Percentiles rank a stretch among this genome's conserved stretches.
These are phyloP conservation scores for Tolypocladium guangdongense DNA, from an alignment of 2,329 filamentous ascomycete species.

Conservation along the genomic window DNA sequence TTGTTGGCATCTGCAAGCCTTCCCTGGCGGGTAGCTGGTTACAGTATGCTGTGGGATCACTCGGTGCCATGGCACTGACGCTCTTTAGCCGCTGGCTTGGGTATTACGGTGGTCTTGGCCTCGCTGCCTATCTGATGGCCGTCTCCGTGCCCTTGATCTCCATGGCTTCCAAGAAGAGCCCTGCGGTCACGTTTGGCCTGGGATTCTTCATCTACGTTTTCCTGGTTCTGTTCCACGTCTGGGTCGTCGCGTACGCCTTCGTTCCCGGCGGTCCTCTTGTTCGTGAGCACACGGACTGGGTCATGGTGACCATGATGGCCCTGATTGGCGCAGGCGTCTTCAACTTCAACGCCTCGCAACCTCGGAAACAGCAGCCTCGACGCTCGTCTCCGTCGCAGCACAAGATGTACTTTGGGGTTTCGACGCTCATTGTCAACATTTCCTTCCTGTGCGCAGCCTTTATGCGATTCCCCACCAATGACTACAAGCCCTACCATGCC, in stretches of 20 bases:
- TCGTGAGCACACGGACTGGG: conserved; percentile 89
- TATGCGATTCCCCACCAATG: conserved; percentile 81
- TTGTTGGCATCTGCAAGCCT: conserved; percentile 66
- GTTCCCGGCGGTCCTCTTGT: conserved; percentile 89
- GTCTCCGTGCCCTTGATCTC: conserved; percentile 64
- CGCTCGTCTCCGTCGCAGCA: conserved; percentile 27
- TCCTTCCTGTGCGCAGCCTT: conserved; percentile 74
- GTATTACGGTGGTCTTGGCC: conserved; percentile 69
- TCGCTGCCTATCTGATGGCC: conserved; percentile 74
- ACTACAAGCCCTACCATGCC: conserved; percentile 82
- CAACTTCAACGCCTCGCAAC: conserved; percentile 46
- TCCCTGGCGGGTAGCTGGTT: conserved; percentile 66
- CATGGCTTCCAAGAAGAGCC: conserved; percentile 65
- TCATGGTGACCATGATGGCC: conserved; percentile 81
- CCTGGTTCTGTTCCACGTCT: conserved; percentile 92
- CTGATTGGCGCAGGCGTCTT: conserved; percentile 78
- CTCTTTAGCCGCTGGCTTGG: conserved; percentile 74
- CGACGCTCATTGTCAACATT: conserved; percentile 67
- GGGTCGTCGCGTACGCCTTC: conserved; percentile 97
- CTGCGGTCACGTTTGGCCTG: conserved; percentile 72
- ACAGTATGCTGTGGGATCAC: conserved; percentile 63
- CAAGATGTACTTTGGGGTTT: conserved; percentile 40
- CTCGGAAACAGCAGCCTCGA: conserved; percentile 22
- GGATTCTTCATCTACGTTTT: conserved; percentile 91
- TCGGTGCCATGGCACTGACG: conserved; percentile 71